phyloP scores from a whole-genome alignment of 176 grass and related monocot genomes.

The Puccinellia tenuiflora region DNA sequence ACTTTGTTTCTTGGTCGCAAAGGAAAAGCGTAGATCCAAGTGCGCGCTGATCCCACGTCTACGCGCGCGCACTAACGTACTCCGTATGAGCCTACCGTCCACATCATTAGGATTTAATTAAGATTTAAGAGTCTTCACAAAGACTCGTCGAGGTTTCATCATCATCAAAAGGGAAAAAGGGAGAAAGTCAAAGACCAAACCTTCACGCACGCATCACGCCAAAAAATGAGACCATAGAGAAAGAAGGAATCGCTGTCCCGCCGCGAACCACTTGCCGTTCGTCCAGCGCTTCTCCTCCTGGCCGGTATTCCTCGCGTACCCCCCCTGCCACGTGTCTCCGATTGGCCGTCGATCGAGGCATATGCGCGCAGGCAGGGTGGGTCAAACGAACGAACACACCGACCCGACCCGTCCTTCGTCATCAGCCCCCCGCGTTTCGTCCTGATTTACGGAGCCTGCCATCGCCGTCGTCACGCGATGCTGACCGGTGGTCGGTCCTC shows the following conservation, averaged over 20 bases:
- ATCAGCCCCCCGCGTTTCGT: neutral
- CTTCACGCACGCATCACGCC: neutral
- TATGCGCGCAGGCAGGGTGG: neutral
- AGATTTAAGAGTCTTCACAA: too few species aligned
- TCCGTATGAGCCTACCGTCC: neutral
- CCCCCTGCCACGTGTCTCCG: neutral
- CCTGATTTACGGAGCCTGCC: neutral
- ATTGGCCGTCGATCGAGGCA: slow-evolving; percentile 3
- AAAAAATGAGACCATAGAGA: neutral
- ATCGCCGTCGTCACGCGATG: neutral
- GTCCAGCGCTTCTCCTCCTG: too few species aligned
- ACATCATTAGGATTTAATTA: too few species aligned
- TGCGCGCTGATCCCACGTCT: neutral
- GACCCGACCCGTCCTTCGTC: neutral
- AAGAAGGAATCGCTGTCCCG: neutral
- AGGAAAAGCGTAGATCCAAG: neutral
- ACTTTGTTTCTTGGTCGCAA: neutral
- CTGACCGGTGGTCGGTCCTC: neutral
- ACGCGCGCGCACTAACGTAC: neutral
- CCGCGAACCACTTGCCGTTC: neutral
- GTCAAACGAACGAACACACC: slow-evolving; percentile 26
- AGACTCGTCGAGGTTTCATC: neutral
- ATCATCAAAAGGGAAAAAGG: neutral
- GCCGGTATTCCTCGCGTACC: neutral
- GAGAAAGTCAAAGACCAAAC: neutral